Evolutionary conservation across 441 rosid genomes (phyloP).

Genomic region (Gossypium davidsonii): DNA sequence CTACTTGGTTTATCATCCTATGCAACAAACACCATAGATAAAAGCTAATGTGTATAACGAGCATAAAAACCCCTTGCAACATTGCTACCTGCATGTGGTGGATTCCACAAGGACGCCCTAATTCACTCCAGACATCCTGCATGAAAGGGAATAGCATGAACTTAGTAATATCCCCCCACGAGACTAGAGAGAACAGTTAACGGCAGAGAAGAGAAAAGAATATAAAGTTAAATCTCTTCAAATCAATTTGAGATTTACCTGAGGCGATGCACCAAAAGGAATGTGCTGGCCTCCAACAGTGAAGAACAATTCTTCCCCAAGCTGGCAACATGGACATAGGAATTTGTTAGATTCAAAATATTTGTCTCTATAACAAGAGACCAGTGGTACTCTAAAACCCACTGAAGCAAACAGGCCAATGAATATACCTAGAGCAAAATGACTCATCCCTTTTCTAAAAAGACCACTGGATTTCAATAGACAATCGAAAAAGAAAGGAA

Average conservation of each 20-base stretch:
- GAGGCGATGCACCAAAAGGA: slow-evolving; percentile 94
- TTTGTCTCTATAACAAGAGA: not conserved
- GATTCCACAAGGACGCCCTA: slow-evolving; percentile 98
- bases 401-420: not conserved
- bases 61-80: not conserved
- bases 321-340: slow-evolving; percentile 41
- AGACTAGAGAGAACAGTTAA: not conserved
- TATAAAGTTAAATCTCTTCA: not conserved
- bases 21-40: not conserved
- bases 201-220: not conserved
- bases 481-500: not conserved
- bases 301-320: slow-evolving; percentile 77
- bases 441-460: not conserved
- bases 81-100: slow-evolving; percentile 83
- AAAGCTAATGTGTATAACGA: not conserved
- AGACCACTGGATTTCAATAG: not conserved
- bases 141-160: slow-evolving; percentile 3
- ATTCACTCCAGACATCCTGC: slow-evolving; percentile 97
- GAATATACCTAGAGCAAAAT: not conserved
- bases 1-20: not conserved
- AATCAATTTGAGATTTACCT: slow-evolving; percentile 38
- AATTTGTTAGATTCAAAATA: slow-evolving; percentile 8
- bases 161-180: not conserved
- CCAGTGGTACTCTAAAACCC: not conserved
- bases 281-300: slow-evolving; percentile 80